Percentiles rank a stretch among this genome's conserved stretches.
Evolutionary conservation across 176 grass and related monocot species (phyloP).

Genomic region (Paspalum notatum): DNA sequence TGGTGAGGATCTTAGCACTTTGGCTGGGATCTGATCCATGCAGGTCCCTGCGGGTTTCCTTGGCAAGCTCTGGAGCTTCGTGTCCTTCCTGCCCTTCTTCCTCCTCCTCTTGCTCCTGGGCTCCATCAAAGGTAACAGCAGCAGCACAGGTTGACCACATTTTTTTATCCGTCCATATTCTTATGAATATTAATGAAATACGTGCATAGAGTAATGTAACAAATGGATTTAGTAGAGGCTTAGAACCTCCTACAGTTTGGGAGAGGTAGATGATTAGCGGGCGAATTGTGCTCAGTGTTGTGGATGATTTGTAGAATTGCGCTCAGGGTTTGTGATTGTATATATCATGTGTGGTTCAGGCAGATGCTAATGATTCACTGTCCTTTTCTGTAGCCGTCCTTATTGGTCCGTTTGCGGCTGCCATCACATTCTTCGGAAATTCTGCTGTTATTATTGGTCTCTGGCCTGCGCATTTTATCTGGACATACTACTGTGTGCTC

Average conservation of each 20-base stretch:
- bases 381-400: slow-evolving; percentile 51
- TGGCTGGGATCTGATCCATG: slow-evolving; percentile 42
- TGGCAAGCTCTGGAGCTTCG: slow-evolving; percentile 74
- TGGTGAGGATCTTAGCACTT: not conserved
- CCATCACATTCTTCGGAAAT: slow-evolving; percentile 62
- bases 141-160: not conserved
- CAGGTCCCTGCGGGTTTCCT: slow-evolving; percentile 69
- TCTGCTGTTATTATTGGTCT: slow-evolving; percentile 67
- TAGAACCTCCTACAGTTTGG: no score
- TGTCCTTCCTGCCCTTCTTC: slow-evolving; percentile 83
- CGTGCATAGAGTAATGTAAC: no score
- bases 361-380: not conserved
- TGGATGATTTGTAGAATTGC: no score
- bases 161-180: not conserved
- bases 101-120: slow-evolving; percentile 66
- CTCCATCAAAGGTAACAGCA: slow-evolving; percentile 61
- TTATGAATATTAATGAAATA: no score
- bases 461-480: slow-evolving; percentile 87
- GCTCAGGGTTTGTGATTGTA: not conserved
- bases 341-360: not conserved
- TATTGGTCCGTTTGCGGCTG: slow-evolving; percentile 47
- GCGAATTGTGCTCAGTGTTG: no score
- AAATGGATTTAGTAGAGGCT: no score
- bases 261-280: no score
- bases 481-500: slow-evolving; percentile 84